Evolutionary conservation across 331 rosid genomes (phyloP).

Genomic region (Spiraea crenata): DNA sequence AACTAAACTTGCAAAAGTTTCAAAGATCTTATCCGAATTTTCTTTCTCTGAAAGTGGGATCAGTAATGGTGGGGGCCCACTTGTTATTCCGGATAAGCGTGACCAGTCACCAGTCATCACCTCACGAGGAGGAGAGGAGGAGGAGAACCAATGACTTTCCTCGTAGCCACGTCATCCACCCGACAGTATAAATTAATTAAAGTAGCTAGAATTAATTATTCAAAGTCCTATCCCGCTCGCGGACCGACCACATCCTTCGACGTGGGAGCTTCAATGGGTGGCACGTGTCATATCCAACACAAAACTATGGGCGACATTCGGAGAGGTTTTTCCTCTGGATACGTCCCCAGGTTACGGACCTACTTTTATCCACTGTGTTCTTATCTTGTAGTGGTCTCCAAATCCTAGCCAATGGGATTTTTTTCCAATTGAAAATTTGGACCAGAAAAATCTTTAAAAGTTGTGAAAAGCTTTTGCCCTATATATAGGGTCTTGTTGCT

Average conservation of each 20-base stretch:
- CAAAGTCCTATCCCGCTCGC: neutral
- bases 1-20: neutral
- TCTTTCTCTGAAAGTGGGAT: neutral
- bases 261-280: slow-evolving; percentile 17
- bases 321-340: neutral
- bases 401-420: neutral
- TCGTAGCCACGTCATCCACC: slow-evolving; percentile 43
- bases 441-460: no score
- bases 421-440: no score
- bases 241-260: slow-evolving; percentile 22
- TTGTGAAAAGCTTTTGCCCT: no score
- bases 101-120: neutral
- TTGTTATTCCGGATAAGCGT: slow-evolving; percentile 54
- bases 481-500: no score
- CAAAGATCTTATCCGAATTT: slow-evolving; percentile 16
- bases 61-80: slow-evolving; percentile 20
- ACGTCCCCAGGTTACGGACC: neutral
- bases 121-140: neutral
- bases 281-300: neutral
- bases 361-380: neutral
- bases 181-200: slow-evolving; percentile 4
- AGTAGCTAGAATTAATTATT: neutral
- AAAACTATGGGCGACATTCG: neutral
- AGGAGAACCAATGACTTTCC: neutral
- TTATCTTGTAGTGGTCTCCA: neutral